Evolutionary conservation across 2,329 filamentous ascomycete species (phyloP).

Genomic region (Colletotrichum cuscutae): DNA sequence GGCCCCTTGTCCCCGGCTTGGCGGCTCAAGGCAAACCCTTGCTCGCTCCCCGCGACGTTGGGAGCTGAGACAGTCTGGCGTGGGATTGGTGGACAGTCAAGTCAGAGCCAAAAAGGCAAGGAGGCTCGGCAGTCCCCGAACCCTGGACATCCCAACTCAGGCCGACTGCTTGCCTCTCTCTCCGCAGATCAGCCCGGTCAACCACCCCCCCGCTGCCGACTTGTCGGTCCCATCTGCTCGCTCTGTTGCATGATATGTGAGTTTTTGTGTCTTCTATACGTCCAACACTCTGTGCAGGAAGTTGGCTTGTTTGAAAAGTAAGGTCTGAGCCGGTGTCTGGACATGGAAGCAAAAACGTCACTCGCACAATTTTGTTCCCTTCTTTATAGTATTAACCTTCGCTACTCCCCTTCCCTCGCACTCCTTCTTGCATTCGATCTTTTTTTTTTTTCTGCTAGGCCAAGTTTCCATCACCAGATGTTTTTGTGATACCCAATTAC

Average conservation of each 20-base stretch:
- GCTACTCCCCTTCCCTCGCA: slow-evolving; percentile 1
- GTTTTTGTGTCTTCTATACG: slow-evolving; percentile 30
- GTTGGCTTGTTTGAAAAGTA: slow-evolving; percentile 26
- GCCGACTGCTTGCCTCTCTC: slow-evolving; percentile 13
- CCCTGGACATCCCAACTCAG: slow-evolving; percentile 33
- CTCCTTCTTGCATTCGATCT: not conserved
- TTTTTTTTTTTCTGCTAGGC: not conserved
- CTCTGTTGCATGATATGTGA: slow-evolving; percentile 33
- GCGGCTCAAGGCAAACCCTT: slow-evolving; percentile 20
- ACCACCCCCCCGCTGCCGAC: not conserved
- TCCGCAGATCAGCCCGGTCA: slow-evolving; percentile 31
- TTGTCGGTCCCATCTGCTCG: slow-evolving; percentile 32
- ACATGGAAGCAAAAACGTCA: slow-evolving; percentile 26
- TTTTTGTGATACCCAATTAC: slow-evolving; percentile 35
- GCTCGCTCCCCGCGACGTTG: slow-evolving; percentile 31
- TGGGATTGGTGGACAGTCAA: slow-evolving; percentile 33
- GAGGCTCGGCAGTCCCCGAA: slow-evolving; percentile 33
- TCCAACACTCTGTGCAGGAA: slow-evolving; percentile 27
- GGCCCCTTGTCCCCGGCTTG: slow-evolving; percentile 22
- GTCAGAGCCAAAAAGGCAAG: slow-evolving; percentile 26
- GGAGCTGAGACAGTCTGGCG: slow-evolving; percentile 32
- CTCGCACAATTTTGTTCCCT: slow-evolving; percentile 8
- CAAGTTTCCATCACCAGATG: slow-evolving; percentile 27
- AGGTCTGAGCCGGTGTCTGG: slow-evolving; percentile 32
- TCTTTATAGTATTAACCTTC: slow-evolving; percentile 32